phyloP scores from a whole-genome alignment of 495 filamentous ascomycete genomes.

The Neurospora tetrasperma region DNA sequence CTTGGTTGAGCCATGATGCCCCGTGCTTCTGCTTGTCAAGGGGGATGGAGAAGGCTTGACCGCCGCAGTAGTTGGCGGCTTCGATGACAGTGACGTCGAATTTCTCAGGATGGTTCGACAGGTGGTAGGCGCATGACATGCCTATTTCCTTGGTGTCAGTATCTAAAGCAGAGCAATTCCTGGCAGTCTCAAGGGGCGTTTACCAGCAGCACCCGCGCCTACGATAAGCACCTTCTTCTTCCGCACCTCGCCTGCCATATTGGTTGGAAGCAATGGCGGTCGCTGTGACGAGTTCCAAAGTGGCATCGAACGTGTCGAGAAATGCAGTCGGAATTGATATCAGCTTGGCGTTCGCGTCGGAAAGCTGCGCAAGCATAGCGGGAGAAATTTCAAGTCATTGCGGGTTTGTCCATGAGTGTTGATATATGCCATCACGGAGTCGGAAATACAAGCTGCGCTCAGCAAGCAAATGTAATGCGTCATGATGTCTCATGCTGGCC shows the following conservation, averaged over 20 bases:
- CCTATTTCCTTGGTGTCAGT: neutral
- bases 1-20: slow-evolving; percentile 72
- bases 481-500: neutral
- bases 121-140: slow-evolving; percentile 64
- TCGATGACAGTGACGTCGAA: slow-evolving; percentile 72
- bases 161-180: neutral
- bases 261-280: neutral
- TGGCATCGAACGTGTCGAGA: neutral
- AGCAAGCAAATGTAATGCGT: neutral
- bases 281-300: neutral
- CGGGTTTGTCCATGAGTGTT: neutral
- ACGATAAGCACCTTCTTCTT: slow-evolving; percentile 47
- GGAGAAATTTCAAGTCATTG: neutral
- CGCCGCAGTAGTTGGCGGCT: slow-evolving; percentile 55
- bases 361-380: neutral
- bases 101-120: slow-evolving; percentile 61
- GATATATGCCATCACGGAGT: neutral
- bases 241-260: neutral
- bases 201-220: slow-evolving; percentile 54
- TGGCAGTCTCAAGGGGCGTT: neutral
- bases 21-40: slow-evolving; percentile 58
- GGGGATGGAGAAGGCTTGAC: slow-evolving; percentile 70
- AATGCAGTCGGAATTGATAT: neutral
- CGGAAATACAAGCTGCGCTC: neutral
- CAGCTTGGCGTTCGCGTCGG: neutral